Percentiles rank a stretch among this genome's conserved stretches.
Conservation (phyloP, 345 rosid species). For the Citrus sp. region DNA sequence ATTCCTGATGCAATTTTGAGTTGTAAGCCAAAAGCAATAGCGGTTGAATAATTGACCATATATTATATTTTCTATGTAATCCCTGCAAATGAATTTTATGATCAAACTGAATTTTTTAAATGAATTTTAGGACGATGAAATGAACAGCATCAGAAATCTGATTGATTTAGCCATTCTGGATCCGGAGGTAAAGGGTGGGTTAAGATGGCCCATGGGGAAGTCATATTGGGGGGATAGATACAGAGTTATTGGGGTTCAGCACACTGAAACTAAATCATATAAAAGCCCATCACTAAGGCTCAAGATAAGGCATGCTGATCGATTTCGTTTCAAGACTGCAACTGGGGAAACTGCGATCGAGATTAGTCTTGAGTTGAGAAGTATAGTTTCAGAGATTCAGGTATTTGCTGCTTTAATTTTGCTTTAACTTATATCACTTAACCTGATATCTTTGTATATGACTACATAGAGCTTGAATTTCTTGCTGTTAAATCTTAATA, state of each 20-base stretch:
- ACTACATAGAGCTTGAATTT: background rate
- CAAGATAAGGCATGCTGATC: slow-evolving; percentile 53
- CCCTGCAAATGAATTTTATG: background rate
- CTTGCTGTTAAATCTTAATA: background rate
- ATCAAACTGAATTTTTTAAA: background rate
- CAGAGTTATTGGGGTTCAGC: slow-evolving; percentile 44
- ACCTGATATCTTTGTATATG: background rate
- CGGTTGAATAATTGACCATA: background rate
- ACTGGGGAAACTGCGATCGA: slow-evolving; percentile 39
- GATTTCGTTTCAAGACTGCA: slow-evolving; percentile 43
- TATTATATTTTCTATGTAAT: background rate
- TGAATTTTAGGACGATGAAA: slow-evolving; percentile 55
- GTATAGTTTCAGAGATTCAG: slow-evolving; percentile 34
- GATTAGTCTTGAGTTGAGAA: slow-evolving; percentile 44
- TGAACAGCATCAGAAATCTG: slow-evolving; percentile 36
- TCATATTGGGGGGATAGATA: slow-evolving; percentile 38
- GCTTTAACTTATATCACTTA: background rate
- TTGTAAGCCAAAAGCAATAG: background rate
- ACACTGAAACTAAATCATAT: slow-evolving; percentile 34
- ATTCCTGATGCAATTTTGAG: background rate
- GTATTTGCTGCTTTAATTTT: slow-evolving; percentile 12
- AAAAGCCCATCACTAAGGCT: slow-evolving; percentile 40
- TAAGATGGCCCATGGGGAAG: slow-evolving; percentile 60
- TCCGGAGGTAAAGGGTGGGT: slow-evolving; percentile 61
- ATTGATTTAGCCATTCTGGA: slow-evolving; percentile 51